Conservation (phyloP, 2,329 filamentous ascomycete species). For the Aureobasidium sp. region DNA sequence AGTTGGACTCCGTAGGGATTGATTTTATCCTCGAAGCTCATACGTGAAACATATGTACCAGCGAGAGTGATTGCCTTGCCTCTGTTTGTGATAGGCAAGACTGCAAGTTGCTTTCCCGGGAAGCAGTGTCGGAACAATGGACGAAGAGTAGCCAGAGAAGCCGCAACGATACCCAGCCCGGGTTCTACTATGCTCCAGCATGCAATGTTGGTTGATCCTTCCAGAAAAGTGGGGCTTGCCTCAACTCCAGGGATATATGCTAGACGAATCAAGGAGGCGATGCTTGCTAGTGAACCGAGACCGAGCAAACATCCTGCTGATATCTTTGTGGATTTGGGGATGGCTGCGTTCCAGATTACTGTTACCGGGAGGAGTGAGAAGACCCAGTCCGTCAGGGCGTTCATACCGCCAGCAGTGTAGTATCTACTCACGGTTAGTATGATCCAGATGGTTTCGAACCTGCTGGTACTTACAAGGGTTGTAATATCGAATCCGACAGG, state of each 20-base stretch:
- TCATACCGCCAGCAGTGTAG: constrained; percentile 23
- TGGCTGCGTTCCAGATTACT: constrained; percentile 6
- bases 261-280: constrained; percentile 19
- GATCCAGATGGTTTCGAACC: too few relatives aligned
- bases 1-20: not conserved
- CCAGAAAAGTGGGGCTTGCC: constrained; percentile 18
- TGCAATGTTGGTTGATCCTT: constrained; percentile 18
- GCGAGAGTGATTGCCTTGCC: not conserved
- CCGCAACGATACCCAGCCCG: constrained; percentile 26
- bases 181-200: constrained; percentile 25
- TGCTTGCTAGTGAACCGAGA: constrained; percentile 26
- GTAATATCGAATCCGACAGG: constrained; percentile 15
- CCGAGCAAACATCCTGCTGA: constrained; percentile 32
- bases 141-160: constrained; percentile 25
- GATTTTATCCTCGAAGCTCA: constrained; percentile 1
- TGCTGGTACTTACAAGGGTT: constrained; percentile 14
- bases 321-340: constrained; percentile 33
- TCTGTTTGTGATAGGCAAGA: not conserved
- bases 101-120: not conserved
- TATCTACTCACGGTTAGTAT: too few relatives aligned
- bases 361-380: constrained; percentile 29
- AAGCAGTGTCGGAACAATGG: constrained; percentile 18
- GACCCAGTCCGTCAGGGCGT: constrained; percentile 29
- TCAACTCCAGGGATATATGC: constrained; percentile 17
- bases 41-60: not conserved